Evolutionary conservation across 768 basidiomycete species (phyloP).

Genomic region (Tephrocybe sp.): DNA sequence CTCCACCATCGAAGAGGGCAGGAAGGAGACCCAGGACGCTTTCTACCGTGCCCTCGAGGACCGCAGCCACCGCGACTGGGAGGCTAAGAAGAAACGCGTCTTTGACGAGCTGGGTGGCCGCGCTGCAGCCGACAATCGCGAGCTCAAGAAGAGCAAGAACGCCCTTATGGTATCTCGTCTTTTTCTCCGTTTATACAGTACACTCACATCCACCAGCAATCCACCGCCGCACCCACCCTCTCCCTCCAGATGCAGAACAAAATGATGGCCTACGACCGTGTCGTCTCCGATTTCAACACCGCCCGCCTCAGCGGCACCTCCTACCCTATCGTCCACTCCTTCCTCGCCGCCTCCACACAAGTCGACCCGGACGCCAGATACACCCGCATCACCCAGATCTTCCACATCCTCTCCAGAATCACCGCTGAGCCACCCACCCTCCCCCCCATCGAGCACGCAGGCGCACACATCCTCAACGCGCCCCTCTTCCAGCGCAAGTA

Average conservation of each 20-base stretch:
- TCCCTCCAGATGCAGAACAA: conserved; percentile 85
- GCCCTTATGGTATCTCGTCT: conserved; percentile 40
- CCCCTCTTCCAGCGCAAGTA: conserved; percentile 81
- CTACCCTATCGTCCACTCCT: conserved; percentile 72
- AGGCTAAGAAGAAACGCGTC: conserved; percentile 83
- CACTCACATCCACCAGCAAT: conserved; percentile 18
- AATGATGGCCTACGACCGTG: conserved; percentile 95
- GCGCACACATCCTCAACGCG: conserved; percentile 80
- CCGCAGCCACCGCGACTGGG: conserved; percentile 80
- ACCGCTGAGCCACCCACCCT: conserved; percentile 74
- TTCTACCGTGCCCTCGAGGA: conserved; percentile 83
- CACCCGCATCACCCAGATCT: conserved; percentile 66
- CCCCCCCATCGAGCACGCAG: conserved; percentile 75
- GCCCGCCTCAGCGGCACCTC: conserved; percentile 71
- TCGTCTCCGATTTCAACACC: conserved; percentile 74
- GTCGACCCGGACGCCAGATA: conserved; percentile 57
- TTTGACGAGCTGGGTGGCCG: conserved; percentile 87
- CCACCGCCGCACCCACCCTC: conserved; percentile 49
- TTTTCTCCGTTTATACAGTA: background rate
- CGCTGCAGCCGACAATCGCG: conserved; percentile 53
- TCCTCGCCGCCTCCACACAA: conserved; percentile 67
- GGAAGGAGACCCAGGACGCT: conserved; percentile 80
- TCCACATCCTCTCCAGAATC: conserved; percentile 75
- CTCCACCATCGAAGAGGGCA: conserved; percentile 88
- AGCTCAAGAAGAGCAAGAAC: conserved; percentile 65